Percentiles rank a stretch among this genome's conserved stretches.
Conservation (phyloP, 371 early-diverging fungal species). For the Mortierella sp. region DNA sequence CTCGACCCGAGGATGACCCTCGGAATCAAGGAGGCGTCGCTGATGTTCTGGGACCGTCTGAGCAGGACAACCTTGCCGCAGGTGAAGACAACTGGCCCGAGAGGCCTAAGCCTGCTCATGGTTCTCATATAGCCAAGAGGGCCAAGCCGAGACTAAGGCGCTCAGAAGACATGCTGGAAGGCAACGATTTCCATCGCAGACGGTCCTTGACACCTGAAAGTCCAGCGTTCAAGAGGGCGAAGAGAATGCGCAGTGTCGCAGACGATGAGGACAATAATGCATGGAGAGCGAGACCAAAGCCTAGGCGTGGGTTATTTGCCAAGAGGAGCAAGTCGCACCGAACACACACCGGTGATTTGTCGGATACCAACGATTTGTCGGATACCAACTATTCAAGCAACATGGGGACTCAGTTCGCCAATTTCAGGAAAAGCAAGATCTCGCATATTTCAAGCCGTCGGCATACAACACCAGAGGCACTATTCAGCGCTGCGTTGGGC, state of each 20-base stretch:
- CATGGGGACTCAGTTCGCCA: background rate
- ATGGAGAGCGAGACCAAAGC: conserved; percentile 1
- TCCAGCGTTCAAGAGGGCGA: background rate
- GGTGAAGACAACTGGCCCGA: background rate
- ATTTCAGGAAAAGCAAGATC: background rate
- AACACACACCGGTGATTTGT: background rate
- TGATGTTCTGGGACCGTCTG: conserved; percentile 12
- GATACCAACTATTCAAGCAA: background rate
- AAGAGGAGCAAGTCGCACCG: background rate
- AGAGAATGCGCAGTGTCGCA: background rate
- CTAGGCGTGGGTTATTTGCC: background rate
- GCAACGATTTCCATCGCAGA: background rate
- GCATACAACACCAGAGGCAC: background rate
- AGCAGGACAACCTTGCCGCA: background rate
- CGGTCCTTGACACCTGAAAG: background rate
- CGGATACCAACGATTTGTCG: background rate
- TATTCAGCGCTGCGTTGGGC: background rate
- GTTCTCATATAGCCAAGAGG: background rate
- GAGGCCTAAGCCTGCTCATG: conserved; percentile 1
- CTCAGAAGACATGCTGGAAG: background rate
- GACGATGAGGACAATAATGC: background rate
- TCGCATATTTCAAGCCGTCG: background rate
- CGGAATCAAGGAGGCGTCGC: conserved; percentile 34
- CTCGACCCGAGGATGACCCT: conserved; percentile 32
- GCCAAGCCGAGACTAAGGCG: background rate